phyloP scores from a whole-genome alignment of 352 stramenopile genomes.

The Globisporangium apiculatum region DNA sequence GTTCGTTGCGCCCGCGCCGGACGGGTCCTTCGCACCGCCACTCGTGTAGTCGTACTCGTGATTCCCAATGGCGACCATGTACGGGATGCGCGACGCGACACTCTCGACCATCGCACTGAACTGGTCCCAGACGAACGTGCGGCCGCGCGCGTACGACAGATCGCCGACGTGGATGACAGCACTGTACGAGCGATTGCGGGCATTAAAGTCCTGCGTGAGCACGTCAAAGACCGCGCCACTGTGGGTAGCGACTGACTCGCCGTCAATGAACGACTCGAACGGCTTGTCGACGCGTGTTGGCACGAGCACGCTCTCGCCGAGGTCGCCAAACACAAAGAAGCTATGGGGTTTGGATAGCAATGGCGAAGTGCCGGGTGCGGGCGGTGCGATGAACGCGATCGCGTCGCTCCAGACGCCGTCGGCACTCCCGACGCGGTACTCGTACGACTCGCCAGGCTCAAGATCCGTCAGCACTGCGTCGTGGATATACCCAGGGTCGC shows the following conservation, averaged over 20 bases:
- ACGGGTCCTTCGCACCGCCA: slow-evolving; percentile 50
- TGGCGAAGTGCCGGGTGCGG: slow-evolving; percentile 3
- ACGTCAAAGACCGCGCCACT: neutral
- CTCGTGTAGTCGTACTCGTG: slow-evolving; percentile 39
- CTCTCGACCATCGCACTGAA: slow-evolving; percentile 68
- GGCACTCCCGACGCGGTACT: slow-evolving; percentile 28
- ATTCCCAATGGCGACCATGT: slow-evolving; percentile 44
- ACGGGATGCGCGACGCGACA: slow-evolving; percentile 58
- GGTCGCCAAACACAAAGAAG: slow-evolving; percentile 25
- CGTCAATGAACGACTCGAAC: slow-evolving; percentile 4
- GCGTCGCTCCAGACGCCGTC: slow-evolving; percentile 19
- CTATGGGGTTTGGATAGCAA: slow-evolving; percentile 7
- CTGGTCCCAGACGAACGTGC: slow-evolving; percentile 75
- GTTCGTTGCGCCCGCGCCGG: slow-evolving; percentile 31
- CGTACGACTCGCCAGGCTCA: slow-evolving; percentile 18
- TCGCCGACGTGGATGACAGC: slow-evolving; percentile 78
- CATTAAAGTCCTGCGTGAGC: neutral
- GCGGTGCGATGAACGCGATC: slow-evolving; percentile 23
- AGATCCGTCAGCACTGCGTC: slow-evolving; percentile 22
- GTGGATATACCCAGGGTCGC: slow-evolving; percentile 28
- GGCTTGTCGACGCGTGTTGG: neutral
- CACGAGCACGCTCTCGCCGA: slow-evolving; percentile 17
- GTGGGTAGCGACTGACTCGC: neutral
- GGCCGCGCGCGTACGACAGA: slow-evolving; percentile 56
- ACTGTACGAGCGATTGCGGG: slow-evolving; percentile 26